Base-by-base conservation (phyloP, 441 rosid genomes). In the Erodium texanum region DNA sequence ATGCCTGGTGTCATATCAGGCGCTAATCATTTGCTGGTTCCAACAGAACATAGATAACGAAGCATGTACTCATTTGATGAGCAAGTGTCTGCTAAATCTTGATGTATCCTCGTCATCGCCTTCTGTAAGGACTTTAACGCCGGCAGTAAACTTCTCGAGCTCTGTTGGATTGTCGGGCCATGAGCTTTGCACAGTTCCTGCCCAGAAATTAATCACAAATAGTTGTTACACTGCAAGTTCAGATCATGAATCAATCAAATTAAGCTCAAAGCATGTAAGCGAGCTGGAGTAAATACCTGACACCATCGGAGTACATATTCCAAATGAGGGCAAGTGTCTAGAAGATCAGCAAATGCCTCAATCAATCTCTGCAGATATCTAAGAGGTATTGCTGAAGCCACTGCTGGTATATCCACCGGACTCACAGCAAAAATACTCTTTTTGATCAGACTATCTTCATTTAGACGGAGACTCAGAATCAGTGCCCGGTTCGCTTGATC, bases 121-220 rank as follows among this genome's bases (percentile, higher is more conserved):
- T 90, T 94, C 77, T 92, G 98, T 82, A 88, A 77, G 52, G 88
- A 86, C 78, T 88, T 87, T 68, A 92, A 75, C 66, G 93, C 83
- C 22, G 99, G 98, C 70, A 92, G 89, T 68, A 94, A 80, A 68
- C 75, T 82, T 76, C 96, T 85, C 66, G 89, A 89, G 69, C 85
- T 88, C 74, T 87, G 93, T 68, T 92, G 93, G 62, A 94, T 89
- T 24, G 79, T 76, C 77, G 74, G 87, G 23, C 97, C 97, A 20
- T 92, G 99, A 68, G 76, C 81, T 77, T 85, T 88, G 83, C 97
- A 92, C 14, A 92, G 69, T 82, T 88, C 98, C 99, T 92, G 86
- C 77, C 15, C 54, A 65, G 6, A 32, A 7, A 32, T 32, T 32
- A 32, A 32, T 32, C 36, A 32, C 36, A 1, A 32, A 4, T 32